phyloP scores from a whole-genome alignment of 1,284 basidiomycete species.

The Leccinum fallax region DNA sequence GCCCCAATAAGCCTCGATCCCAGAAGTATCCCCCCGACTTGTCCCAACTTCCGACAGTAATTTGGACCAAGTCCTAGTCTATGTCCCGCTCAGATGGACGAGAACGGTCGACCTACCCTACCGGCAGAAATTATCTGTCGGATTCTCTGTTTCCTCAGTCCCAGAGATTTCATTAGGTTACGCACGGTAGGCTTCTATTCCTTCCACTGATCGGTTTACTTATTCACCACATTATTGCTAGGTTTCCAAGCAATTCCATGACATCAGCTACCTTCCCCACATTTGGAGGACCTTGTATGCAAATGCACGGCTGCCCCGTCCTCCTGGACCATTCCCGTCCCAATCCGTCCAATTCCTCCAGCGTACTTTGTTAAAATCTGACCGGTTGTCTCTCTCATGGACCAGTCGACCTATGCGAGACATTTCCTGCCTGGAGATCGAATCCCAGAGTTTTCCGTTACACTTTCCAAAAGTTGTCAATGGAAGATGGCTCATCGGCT shows the following conservation, averaged over 20 bases:
- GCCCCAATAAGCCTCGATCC: too few relatives aligned
- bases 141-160: not conserved
- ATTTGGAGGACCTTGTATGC: not conserved
- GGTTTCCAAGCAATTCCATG: not conserved
- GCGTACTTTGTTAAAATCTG: not conserved
- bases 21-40: too few relatives aligned
- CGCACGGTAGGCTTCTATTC: not conserved
- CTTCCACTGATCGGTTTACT: not conserved
- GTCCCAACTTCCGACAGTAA: too few relatives aligned
- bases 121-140: not conserved
- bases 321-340: not conserved
- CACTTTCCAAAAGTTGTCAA: not conserved
- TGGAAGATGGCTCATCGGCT: constrained; percentile 1
- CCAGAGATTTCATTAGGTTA: not conserved
- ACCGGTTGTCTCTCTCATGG: not conserved
- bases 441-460: not conserved
- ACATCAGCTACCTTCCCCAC: not conserved
- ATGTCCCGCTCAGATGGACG: not conserved
- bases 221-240: not conserved
- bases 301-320: not conserved
- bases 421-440: not conserved
- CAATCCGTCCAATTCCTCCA: not conserved
- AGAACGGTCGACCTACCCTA: not conserved
- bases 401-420: not conserved
- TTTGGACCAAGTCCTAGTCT: too few relatives aligned